phyloP scores from a whole-genome alignment of 1,284 basidiomycete genomes.

The Sanghuangporus weigelae region DNA sequence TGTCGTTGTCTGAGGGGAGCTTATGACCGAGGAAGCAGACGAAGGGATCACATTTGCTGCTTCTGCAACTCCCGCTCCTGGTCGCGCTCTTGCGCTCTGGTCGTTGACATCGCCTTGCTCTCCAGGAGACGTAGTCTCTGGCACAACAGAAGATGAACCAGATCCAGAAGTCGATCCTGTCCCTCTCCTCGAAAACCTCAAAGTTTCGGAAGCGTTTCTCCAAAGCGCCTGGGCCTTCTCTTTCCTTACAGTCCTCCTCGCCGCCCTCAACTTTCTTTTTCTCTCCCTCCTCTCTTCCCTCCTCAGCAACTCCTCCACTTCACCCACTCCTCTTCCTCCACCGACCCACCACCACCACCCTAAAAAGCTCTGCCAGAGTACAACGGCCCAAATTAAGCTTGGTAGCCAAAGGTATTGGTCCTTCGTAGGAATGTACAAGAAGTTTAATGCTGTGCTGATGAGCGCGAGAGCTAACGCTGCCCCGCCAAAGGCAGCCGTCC shows the following conservation, averaged over 20 bases:
- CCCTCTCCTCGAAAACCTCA: conserved; percentile 3
- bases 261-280: conserved; percentile 37
- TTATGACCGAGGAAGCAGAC: neutral
- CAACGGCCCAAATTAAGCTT: conserved; percentile 78
- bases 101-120: neutral
- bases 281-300: conserved; percentile 54
- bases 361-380: conserved; percentile 89
- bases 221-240: conserved; percentile 47
- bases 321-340: conserved; percentile 68
- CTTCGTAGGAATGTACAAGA: conserved; percentile 77
- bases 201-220: conserved; percentile 23
- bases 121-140: neutral
- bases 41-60: neutral
- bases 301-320: conserved; percentile 54
- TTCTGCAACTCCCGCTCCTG: neutral
- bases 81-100: neutral
- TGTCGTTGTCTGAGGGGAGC: neutral
- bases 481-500: conserved; percentile 90
- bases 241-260: conserved; percentile 36
- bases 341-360: conserved; percentile 99
- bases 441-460: conserved; percentile 77
- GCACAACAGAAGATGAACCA: neutral
- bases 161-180: neutral
- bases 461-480: conserved; percentile 77
- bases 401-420: conserved; percentile 86